phyloP scores from a whole-genome alignment of 129 eudicot genomes.

The Centaurea solstitialis region DNA sequence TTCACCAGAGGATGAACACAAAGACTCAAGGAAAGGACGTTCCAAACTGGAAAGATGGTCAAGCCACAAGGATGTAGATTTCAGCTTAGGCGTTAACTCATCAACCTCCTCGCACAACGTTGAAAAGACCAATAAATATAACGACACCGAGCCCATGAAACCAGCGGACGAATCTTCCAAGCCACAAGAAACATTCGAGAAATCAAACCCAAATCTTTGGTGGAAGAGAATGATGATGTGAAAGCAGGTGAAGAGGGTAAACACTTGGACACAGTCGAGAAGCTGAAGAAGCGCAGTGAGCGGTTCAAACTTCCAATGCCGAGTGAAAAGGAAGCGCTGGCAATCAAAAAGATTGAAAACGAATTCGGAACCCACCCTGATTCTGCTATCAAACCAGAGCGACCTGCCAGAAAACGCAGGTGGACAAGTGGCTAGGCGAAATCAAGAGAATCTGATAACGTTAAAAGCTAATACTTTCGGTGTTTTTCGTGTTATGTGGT shows the following conservation, averaged over 20 bases:
- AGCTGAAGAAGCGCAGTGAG: constrained; percentile 77
- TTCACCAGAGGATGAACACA: constrained; percentile 63
- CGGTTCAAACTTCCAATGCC: constrained; percentile 85
- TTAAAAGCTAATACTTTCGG: not conserved
- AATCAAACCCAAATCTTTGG: constrained; percentile 22
- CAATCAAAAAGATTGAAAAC: constrained; percentile 53
- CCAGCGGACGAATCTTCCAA: constrained; percentile 41
- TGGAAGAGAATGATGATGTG: constrained; percentile 30
- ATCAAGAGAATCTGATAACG: not conserved
- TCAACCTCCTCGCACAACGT: constrained; percentile 42
- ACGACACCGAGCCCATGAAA: constrained; percentile 7
- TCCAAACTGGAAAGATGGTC: constrained; percentile 82
- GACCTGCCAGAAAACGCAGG: constrained; percentile 75
- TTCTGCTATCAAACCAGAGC: constrained; percentile 60
- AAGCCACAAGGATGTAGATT: constrained; percentile 73
- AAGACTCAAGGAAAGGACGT: constrained; percentile 58
- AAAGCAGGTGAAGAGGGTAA: constrained; percentile 48
- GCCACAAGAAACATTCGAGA: constrained; percentile 29
- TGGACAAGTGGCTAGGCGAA: constrained; percentile 54
- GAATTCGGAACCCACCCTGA: constrained; percentile 46
- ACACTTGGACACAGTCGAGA: constrained; percentile 72
- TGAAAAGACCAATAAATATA: constrained; percentile 32
- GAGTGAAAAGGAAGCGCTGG: constrained; percentile 51
- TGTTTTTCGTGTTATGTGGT: not conserved
- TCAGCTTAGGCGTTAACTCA: constrained; percentile 28